Evolutionary conservation across 805 yeast genomes (phyloP), one percentile per base, ranked within the genome.

Genomic region (Cyberlindnera lachancei): DNA sequence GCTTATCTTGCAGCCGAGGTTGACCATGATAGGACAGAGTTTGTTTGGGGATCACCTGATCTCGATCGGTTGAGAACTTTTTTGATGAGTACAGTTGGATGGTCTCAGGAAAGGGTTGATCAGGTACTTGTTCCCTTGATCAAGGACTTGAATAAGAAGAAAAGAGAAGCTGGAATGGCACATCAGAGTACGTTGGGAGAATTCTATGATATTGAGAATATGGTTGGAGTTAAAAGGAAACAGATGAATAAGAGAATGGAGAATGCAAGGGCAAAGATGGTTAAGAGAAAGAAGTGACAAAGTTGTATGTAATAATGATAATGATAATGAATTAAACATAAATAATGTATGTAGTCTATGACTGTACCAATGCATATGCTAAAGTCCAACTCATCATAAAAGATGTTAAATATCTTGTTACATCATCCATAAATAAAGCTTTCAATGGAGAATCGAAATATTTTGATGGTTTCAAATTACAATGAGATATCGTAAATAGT

Each of bases 21-120:
- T 4, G 97, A 92, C 52, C 66, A 66, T 24, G 96, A 88, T 52
- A 61, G 62, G 28, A 81, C 88, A 0, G 67, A 70, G 34, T 88
- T 92, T 57, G 70, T 70, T 29, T 92, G 98, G 98, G 97, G 96
- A 0, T 59, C 64, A 3, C 96, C 96, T 0, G 86, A 84, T 52
- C 57, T 88, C 37, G 96, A 87, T 45, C 75, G 74, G 42, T 61
- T 92, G 31, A 60, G 96, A 19, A 64, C 73, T 1, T 88, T 72
- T 44, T 61, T 92, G 54, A 71, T 70, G 69, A 63, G 59, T 28
- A 74, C 74, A 27, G 75, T 87, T 7, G 87, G 88, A 3, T 94
- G 99, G 96, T 60, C 70, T 3, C 75, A 75, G 46, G 76, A 68
- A 7, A 68, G 73, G 37, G 79, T 85, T 3, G 94, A 90, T 49